Evolutionary conservation across 2,329 filamentous ascomycete genomes (phyloP), one percentile per base, ranked within the genome.

Genomic region (Aspergillus quadrilineatus): DNA sequence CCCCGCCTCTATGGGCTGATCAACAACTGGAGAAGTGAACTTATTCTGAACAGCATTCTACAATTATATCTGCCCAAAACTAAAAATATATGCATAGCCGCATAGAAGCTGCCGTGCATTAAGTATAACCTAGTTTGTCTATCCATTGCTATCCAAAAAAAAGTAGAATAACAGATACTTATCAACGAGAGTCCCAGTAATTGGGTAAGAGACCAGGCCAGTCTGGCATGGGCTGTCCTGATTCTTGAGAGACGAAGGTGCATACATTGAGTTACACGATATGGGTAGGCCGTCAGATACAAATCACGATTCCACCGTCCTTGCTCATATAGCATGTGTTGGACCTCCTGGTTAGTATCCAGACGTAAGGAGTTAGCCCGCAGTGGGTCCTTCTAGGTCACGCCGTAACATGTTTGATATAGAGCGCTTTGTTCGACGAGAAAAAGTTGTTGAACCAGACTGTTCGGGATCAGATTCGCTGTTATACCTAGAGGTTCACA

Each of bases 1-100:
- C 45, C 53, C 45, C 53, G 53, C 53, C 28, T 17, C 36, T 32
- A 47, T 55, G 53, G 53, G 46, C 53, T 55, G 53, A 55, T 55
- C 53, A 36, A 48, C 22, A 26, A n/a, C 37, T 12, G 14, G 15
- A 44, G 28, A 28, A 12, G 10, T 28, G 32, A 45, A 10, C 32
- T 14, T 15, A 39, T 30, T 29, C 42, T 44, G 44, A 30, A 26
- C 41, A 34, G 50, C 47, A 15, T 22, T 41, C 48, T 37, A 39
- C 17, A 28, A 30, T 50, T 48, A 30, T 45, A 26, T 44, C 28
- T 26, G 15, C 15, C 12, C 15, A 14, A 10, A 26, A 29, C n/a
- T 29, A 26, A 12, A 6, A 15, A 6, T 30, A 45, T 29, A 29
- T 29, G 14, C 15, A 45, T 45, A 26, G 29, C 14, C 17, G 44